phyloP scores from a whole-genome alignment of 2,329 filamentous ascomycete species.

The Trichoderma aggressivum region DNA sequence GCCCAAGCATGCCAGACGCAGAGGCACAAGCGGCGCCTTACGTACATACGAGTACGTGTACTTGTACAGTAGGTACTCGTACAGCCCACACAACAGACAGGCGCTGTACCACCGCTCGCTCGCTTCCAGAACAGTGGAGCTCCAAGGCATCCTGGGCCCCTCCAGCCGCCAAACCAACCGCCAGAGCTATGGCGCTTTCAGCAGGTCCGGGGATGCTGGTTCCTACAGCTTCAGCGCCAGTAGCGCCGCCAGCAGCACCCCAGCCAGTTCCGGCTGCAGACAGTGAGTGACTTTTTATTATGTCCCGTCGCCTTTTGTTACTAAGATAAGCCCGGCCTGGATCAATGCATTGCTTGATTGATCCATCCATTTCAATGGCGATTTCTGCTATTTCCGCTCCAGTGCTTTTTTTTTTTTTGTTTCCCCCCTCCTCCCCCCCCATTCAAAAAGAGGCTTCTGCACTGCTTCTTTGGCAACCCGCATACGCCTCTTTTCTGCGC shows the following conservation, averaged over 20 bases:
- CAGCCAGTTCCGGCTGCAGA: conserved; percentile 5
- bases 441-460: not conserved
- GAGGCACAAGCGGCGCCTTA: not conserved
- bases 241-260: conserved; percentile 7
- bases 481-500: conserved; percentile 3
- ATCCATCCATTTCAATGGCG: not conserved
- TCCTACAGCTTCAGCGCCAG: conserved; percentile 6
- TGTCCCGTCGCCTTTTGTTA: too few species aligned
- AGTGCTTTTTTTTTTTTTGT: not conserved
- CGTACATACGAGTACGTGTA: too few species aligned
- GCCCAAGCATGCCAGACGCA: not conserved
- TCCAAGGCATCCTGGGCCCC: not conserved
- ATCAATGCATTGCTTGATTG: not conserved
- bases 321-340: not conserved
- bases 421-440: not conserved
- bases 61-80: too few species aligned
- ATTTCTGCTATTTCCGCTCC: not conserved
- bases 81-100: too few species aligned
- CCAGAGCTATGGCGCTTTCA: conserved; percentile 18
- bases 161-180: not conserved
- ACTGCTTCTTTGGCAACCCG: too few species aligned
- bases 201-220: conserved; percentile 17
- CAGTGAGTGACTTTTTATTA: conserved; percentile 8
- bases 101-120: not conserved
- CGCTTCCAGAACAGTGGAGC: conserved; percentile 11